Conservation (phyloP, 257 asterid species). For the Coffea canephora region DNA sequence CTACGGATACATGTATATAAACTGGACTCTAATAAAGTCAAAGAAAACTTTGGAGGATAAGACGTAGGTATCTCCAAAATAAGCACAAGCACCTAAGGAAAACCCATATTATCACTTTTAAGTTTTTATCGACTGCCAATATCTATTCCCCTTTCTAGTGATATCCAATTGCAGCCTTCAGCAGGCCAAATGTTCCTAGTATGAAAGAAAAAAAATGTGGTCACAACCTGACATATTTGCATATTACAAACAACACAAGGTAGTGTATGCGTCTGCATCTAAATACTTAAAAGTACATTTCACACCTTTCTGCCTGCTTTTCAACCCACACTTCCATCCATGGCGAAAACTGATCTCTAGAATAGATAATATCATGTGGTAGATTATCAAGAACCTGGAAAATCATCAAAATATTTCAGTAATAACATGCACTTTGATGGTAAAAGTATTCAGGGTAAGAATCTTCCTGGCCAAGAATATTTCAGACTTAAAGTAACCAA, state of each 20-base stretch:
- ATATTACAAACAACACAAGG: not conserved
- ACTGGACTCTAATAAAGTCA: too few species aligned
- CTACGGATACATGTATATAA: too few species aligned
- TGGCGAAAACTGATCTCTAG: conserved; percentile 72
- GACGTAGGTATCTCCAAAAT: too few species aligned
- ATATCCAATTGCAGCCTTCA: not conserved
- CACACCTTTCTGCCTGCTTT: conserved; percentile 55
- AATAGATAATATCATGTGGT: conserved; percentile 91
- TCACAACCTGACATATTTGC: not conserved
- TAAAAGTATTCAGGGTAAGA: not conserved
- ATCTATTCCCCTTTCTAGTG: too few species aligned
- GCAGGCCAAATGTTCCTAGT: not conserved
- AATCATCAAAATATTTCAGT: conserved; percentile 7
- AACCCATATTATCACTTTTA: too few species aligned
- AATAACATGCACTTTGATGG: conserved; percentile 3
- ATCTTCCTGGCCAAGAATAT: not conserved
- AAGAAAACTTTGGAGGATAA: too few species aligned
- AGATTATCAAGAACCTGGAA: conserved; percentile 96
- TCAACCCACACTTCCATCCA: conserved; percentile 99
- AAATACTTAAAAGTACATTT: not conserved
- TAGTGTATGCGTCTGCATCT: not conserved
- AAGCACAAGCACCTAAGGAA: too few species aligned
- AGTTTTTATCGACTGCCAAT: too few species aligned
- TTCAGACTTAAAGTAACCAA: not conserved
- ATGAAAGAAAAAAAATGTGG: not conserved